Evolutionary conservation across 2,329 filamentous ascomycete species (phyloP), one percentile per base, ranked within the genome.

Genomic region (Ophiostoma ips): DNA sequence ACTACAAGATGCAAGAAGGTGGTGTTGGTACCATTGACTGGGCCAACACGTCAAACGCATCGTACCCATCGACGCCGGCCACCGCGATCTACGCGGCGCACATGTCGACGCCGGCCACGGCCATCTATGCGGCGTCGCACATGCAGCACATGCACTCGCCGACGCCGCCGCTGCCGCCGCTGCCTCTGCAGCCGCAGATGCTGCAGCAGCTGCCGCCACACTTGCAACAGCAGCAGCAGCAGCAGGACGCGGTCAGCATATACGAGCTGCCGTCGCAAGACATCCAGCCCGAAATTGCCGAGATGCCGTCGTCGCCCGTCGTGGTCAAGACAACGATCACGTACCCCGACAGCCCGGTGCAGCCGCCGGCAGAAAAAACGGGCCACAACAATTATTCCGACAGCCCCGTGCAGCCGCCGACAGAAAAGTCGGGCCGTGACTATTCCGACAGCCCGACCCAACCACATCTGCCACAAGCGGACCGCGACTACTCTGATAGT

Each of bases 181-280:
- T 8, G 24, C 24, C 24, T 28, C 24, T 28, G 24, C 24, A 28
- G 24, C 24, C 4, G 8, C 24, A 28, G 24, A 4, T 28, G 24
- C 24, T 28, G 8, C 24, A 28, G 21, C 18, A n/a, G 33, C 49
- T 2, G 3, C 19, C 43, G 2, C 16, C 36, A 12, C 16, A 34
- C 44, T 11, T 13, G 33, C 55, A 47, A 36, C 56, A 50, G 43
- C 56, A 46, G 13, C 53, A 58, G 46, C 43, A 71, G 0, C 72
- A 28, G 24, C 8, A 4, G 24, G 24, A 28, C 79, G 52, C 38
- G 13, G 4, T 47, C 24, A 28, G 34, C 40, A 75, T 68, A 2
- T 69, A 78, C 33, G 81, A 85, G 67, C 61, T 84, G 38, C 72
- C 72, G 8, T 64, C 73, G 24, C 75, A 64, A 6, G 63, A 53